Conservation (phyloP, 371 early-diverging fungal species). For the Apophysomyces sp. region DNA sequence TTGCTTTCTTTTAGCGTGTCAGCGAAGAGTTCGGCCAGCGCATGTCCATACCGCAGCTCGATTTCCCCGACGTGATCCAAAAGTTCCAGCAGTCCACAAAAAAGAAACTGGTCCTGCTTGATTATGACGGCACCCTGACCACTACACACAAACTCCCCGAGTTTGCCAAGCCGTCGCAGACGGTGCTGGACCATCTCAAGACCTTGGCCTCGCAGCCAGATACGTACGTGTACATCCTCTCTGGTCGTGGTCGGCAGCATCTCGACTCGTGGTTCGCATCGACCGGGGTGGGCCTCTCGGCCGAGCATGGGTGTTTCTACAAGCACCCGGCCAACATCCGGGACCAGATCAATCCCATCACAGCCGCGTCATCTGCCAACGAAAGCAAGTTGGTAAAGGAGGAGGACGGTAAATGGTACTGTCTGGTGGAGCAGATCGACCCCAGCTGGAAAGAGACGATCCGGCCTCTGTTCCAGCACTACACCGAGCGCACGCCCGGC, state of each 20-base stretch:
- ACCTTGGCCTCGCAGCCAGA: constrained; percentile 71
- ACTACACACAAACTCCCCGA: constrained; percentile 85
- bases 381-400: constrained; percentile 66
- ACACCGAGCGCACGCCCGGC: constrained; percentile 94
- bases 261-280: constrained; percentile 89
- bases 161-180: constrained; percentile 80
- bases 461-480: constrained; percentile 90
- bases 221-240: constrained; percentile 91
- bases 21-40: constrained; percentile 71
- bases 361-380: constrained; percentile 17
- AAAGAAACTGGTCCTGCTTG: constrained; percentile 79
- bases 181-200: constrained; percentile 67
- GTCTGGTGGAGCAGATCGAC: constrained; percentile 86
- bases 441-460: constrained; percentile 91
- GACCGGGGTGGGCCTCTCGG: constrained; percentile 85
- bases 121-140: constrained; percentile 95
- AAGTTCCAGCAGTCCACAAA: constrained; percentile 41
- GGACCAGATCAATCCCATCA: constrained; percentile 37
- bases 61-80: constrained; percentile 38
- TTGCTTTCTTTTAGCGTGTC: constrained; percentile 45
- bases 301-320: constrained; percentile 97
- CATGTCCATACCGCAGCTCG: constrained; percentile 67
- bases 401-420: constrained; percentile 76
- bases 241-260: constrained; percentile 82
- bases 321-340: constrained; percentile 78